phyloP scores from a whole-genome alignment of 441 rosid species.

The Erodium moschatum region DNA sequence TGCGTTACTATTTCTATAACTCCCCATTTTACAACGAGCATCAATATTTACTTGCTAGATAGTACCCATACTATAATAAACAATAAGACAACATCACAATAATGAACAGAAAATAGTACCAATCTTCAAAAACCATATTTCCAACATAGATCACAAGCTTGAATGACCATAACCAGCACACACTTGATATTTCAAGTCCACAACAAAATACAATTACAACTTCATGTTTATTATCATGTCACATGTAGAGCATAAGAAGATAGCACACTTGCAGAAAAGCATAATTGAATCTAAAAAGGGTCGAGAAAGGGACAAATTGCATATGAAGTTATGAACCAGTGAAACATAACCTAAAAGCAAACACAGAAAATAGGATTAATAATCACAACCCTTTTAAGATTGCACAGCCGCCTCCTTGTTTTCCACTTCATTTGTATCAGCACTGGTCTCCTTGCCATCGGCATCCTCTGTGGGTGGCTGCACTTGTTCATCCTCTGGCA shows the following conservation, averaged over 20 bases:
- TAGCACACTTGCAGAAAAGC: background rate
- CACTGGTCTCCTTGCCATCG: constrained; percentile 35
- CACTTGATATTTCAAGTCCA: background rate
- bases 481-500: constrained; percentile 88
- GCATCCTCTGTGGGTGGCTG: constrained; percentile 56
- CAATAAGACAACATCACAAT: background rate
- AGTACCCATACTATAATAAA: background rate
- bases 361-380: background rate
- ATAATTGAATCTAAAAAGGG: background rate
- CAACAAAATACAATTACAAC: background rate
- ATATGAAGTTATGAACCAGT: background rate
- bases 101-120: background rate
- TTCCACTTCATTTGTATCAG: constrained; percentile 40
- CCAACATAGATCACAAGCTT: background rate
- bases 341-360: background rate
- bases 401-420: constrained; percentile 31
- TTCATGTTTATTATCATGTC: background rate
- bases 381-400: background rate
- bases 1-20: no score
- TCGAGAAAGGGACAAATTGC: background rate
- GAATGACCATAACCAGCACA: background rate
- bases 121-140: background rate
- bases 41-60: no score
- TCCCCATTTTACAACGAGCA: no score
- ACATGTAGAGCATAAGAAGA: background rate